Percentiles rank a stretch among this genome's conserved stretches.
Evolutionary conservation across 148 eudicot genomes (phyloP).

Genomic region (Pouteria glomerata): DNA sequence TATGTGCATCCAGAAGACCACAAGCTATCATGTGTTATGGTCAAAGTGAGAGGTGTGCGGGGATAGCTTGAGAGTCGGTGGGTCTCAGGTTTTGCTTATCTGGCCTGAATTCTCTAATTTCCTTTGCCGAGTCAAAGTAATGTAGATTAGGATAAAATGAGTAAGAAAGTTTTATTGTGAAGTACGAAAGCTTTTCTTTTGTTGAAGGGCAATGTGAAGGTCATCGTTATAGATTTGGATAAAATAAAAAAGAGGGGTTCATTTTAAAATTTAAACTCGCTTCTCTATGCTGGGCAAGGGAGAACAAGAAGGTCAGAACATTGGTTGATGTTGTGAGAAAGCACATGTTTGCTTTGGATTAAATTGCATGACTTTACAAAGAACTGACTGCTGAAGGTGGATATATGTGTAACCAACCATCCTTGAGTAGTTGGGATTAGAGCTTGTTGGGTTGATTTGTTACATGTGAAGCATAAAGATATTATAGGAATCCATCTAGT

Average conservation of each 20-base stretch:
- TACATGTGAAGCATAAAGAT: not conserved
- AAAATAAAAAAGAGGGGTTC: too few relatives aligned
- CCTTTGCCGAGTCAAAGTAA: not conserved
- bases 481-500: not conserved
- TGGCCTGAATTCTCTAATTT: slow-evolving; percentile 1
- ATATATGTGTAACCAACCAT: not conserved
- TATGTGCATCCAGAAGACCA: not conserved
- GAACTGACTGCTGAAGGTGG: not conserved
- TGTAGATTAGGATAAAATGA: not conserved
- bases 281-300: too few relatives aligned
- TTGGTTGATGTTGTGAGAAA: too few relatives aligned
- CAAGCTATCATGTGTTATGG: not conserved
- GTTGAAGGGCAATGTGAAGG: not conserved
- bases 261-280: too few relatives aligned
- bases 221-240: too few relatives aligned
- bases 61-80: not conserved
- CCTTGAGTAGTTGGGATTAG: not conserved
- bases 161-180: too few relatives aligned
- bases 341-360: too few relatives aligned
- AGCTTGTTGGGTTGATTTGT: not conserved
- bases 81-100: not conserved
- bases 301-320: too few relatives aligned
- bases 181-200: not conserved
- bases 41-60: not conserved
- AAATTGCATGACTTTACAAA: too few relatives aligned